Conservation (phyloP, 2,329 filamentous ascomycete genomes). For the Fusarium paranaense region DNA sequence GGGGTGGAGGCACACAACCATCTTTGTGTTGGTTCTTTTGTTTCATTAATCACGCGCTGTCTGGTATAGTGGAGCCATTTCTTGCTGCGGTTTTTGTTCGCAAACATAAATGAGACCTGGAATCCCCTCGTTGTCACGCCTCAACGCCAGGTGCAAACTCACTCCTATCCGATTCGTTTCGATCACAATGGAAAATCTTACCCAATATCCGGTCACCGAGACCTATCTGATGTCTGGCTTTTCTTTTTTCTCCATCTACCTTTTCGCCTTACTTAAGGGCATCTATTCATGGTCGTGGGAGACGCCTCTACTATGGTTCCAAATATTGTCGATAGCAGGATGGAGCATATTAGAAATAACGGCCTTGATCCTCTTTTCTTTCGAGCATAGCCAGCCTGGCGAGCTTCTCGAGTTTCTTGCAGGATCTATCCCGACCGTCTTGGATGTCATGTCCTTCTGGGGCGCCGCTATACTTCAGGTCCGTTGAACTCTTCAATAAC, state of each 20-base stretch:
- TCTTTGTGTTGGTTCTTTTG: conserved; percentile 19
- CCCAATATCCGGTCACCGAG: background rate
- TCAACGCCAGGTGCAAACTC: background rate
- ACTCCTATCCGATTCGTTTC: background rate
- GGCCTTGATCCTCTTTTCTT: background rate
- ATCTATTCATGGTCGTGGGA: background rate
- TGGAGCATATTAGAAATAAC: background rate
- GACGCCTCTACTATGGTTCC: background rate
- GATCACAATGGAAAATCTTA: background rate
- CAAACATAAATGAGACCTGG: background rate
- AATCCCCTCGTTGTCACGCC: background rate
- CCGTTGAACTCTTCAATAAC: background rate
- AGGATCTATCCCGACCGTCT: background rate
- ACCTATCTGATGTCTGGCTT: background rate
- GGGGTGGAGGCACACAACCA: background rate
- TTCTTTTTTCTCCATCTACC: background rate
- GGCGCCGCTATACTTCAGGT: conserved; percentile 2
- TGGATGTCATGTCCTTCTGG: background rate
- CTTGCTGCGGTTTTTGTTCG: background rate
- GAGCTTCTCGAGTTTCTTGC: background rate
- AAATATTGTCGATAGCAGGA: background rate
- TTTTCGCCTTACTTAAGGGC: background rate
- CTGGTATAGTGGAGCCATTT: background rate
- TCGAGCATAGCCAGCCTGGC: background rate
- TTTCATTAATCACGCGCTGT: conserved; percentile 22